phyloP scores from a whole-genome alignment of 2,329 filamentous ascomycete genomes.

The Ophioceras dolichostomum region DNA sequence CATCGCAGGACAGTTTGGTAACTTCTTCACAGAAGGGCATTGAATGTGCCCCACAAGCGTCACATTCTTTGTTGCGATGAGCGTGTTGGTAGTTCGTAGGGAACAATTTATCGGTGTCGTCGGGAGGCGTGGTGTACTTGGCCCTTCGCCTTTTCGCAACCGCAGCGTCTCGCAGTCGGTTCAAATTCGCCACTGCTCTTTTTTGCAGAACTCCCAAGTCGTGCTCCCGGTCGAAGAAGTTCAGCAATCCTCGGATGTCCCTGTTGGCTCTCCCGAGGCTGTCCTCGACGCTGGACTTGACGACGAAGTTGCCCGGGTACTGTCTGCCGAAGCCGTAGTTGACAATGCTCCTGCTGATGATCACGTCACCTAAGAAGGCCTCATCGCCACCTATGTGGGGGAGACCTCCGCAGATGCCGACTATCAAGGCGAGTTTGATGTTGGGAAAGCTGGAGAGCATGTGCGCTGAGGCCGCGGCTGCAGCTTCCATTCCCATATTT shows the following conservation, averaged over 20 bases:
- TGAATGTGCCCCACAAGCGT: no score
- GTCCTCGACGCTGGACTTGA: constrained; percentile 11
- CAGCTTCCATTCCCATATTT: constrained; percentile 15
- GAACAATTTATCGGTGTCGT: background rate
- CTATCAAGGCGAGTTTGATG: constrained; percentile 21
- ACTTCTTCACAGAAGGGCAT: no score
- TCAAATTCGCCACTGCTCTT: background rate
- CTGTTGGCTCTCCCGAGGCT: background rate
- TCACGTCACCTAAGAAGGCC: constrained; percentile 19
- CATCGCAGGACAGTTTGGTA: background rate
- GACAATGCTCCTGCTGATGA: constrained; percentile 16
- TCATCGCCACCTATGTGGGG: background rate
- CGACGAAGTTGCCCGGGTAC: constrained; percentile 11
- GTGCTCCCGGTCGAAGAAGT: background rate
- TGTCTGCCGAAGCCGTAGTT: constrained; percentile 16
- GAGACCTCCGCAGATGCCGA: constrained; percentile 26
- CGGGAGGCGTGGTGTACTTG: background rate
- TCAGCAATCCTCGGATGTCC: background rate
- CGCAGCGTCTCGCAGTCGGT: background rate
- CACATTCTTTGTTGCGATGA: background rate
- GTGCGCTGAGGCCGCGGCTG: constrained; percentile 12
- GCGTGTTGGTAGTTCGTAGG: background rate
- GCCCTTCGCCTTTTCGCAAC: background rate
- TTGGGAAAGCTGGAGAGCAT: constrained; percentile 19
- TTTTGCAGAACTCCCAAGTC: background rate